Percentiles rank a stretch among this genome's conserved stretches.
phyloP scores from a whole-genome alignment of 2,329 filamentous ascomycete genomes.

The Cordyceps cateniannulata region DNA sequence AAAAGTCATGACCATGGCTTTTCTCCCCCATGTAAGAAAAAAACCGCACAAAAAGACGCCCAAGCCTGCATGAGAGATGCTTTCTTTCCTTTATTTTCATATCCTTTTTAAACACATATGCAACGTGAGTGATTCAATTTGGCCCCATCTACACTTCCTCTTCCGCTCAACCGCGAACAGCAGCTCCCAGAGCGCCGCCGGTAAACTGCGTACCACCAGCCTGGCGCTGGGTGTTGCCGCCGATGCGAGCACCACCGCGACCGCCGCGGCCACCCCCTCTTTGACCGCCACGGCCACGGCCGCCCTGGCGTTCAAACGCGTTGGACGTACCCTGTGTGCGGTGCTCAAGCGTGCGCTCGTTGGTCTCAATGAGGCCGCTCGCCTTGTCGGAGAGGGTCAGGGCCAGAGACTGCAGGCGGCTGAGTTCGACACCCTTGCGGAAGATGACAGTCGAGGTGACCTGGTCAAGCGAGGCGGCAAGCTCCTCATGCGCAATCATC shows the following conservation, averaged over 20 bases:
- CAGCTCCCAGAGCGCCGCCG: slow-evolving; percentile 68
- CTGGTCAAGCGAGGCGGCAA: slow-evolving; percentile 92
- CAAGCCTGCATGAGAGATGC: slow-evolving; percentile 6
- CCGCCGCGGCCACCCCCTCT: slow-evolving; percentile 57
- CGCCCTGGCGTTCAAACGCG: slow-evolving; percentile 89
- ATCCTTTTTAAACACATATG: slow-evolving; percentile 8
- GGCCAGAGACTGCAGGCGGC: slow-evolving; percentile 88
- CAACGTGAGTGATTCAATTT: slow-evolving; percentile 8
- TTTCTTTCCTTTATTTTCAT: slow-evolving; percentile 6
- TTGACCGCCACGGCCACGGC: slow-evolving; percentile 61
- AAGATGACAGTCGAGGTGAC: slow-evolving; percentile 97
- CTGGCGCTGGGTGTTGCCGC: slow-evolving; percentile 57
- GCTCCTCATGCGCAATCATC: slow-evolving; percentile 99
- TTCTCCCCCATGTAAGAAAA: neutral
- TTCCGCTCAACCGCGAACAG: slow-evolving; percentile 48
- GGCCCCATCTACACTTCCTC: neutral
- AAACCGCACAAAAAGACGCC: slow-evolving; percentile 10
- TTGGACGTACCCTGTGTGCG: slow-evolving; percentile 93
- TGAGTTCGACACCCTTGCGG: slow-evolving; percentile 98
- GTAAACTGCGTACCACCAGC: slow-evolving; percentile 74
- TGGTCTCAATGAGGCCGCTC: slow-evolving; percentile 89
- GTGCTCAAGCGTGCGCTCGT: slow-evolving; percentile 95
- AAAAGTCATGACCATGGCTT: slow-evolving; percentile 3
- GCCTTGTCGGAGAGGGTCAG: slow-evolving; percentile 95
- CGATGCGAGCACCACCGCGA: slow-evolving; percentile 52